Percentiles rank a stretch among this genome's conserved stretches.
Evolutionary conservation across 805 yeast species (phyloP).

Genomic region (Saccharomycopsis babjevae): DNA sequence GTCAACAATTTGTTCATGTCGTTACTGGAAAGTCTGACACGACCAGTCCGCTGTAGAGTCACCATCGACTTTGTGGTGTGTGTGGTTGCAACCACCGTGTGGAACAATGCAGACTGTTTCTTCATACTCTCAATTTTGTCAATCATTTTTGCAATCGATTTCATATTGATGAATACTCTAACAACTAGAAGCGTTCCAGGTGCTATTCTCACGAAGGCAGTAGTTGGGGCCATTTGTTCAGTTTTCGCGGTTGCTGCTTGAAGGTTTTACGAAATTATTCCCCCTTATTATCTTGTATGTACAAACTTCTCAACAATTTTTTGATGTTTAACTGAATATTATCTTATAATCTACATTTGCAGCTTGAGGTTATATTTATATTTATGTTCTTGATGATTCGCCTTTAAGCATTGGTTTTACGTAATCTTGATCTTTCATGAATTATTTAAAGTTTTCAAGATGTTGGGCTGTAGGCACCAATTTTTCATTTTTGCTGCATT

Average conservation of each 20-base stretch:
- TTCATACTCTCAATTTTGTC: neutral
- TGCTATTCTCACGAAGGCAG: conserved; percentile 8
- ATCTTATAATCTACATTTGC: too few relatives aligned
- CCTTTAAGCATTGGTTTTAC: too few relatives aligned
- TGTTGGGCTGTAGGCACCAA: neutral
- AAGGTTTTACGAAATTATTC: too few relatives aligned
- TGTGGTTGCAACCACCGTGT: conserved; percentile 9
- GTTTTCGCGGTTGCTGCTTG: neutral
- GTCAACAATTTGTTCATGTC: conserved; percentile 5
- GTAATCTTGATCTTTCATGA: too few relatives aligned
- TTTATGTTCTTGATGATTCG: too few relatives aligned
- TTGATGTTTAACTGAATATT: too few relatives aligned
- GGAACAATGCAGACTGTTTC: conserved; percentile 4
- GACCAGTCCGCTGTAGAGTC: conserved; percentile 1
- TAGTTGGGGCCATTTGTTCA: conserved; percentile 1
- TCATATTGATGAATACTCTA: conserved; percentile 11
- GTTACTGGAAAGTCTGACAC: conserved; percentile 8
- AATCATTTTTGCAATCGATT: conserved; percentile 1
- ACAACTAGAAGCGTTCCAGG: conserved; percentile 6
- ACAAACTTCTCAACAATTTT: too few relatives aligned
- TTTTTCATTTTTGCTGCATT: too few relatives aligned
- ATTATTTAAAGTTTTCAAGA: neutral
- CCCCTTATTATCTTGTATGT: too few relatives aligned
- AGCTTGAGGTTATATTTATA: too few relatives aligned
- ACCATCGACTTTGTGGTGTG: conserved; percentile 7